Percentiles rank a stretch among this genome's conserved stretches.
Evolutionary conservation across 2,329 filamentous ascomycete genomes (phyloP).

Genomic region (Fusarium vanettenii): DNA sequence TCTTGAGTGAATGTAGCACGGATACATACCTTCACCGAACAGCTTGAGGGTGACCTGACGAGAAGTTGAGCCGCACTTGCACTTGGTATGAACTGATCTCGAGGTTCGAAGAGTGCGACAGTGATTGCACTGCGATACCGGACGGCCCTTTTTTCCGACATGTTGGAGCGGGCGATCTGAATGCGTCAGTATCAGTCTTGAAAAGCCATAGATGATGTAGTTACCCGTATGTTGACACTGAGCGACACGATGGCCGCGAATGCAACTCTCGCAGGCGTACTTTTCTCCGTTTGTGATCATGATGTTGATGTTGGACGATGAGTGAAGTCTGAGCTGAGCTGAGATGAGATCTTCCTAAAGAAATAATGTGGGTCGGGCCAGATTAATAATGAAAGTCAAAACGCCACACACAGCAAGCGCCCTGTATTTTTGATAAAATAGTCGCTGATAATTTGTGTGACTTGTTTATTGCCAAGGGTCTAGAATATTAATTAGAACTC

Average conservation of each 20-base stretch:
- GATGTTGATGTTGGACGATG: background rate
- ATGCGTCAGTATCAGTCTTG: background rate
- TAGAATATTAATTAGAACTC: background rate
- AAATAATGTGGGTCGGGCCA: background rate
- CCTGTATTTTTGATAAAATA: background rate
- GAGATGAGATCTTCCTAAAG: background rate
- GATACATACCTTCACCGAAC: conserved; percentile 1
- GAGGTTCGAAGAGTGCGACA: conserved; percentile 24
- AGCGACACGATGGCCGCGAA: conserved; percentile 29
- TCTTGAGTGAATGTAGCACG: background rate
- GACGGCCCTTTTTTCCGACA: conserved; percentile 29
- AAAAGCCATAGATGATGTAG: background rate
- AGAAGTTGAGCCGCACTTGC: conserved; percentile 22
- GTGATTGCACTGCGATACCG: conserved; percentile 29
- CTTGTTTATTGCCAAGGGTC: background rate
- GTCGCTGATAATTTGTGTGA: background rate
- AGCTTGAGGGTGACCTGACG: conserved; percentile 7
- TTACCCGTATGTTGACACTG: conserved; percentile 29
- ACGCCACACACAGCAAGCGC: background rate
- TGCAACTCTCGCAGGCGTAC: conserved; percentile 26
- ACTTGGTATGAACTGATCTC: conserved; percentile 25
- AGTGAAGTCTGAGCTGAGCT: background rate
- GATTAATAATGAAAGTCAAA: background rate
- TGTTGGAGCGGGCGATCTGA: conserved; percentile 29
- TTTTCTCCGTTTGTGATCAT: conserved; percentile 22